Evolutionary conservation across 306 rosid species (phyloP).

Genomic region (Gastrolobium bilobum): DNA sequence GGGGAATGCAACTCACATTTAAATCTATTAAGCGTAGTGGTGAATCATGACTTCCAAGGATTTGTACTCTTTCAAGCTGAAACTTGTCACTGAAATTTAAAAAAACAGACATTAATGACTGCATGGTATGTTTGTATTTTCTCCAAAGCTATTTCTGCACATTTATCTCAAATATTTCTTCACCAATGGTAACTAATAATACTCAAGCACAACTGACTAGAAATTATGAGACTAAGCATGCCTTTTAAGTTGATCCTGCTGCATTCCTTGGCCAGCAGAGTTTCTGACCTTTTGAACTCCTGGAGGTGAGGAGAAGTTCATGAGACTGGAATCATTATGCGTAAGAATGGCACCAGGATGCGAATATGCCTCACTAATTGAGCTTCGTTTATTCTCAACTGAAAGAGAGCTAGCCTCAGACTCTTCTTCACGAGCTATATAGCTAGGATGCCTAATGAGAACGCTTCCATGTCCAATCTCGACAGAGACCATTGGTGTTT

Average conservation of each 20-base stretch:
- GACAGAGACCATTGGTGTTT: slow-evolving; percentile 95
- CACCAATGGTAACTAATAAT: slow-evolving; percentile 22
- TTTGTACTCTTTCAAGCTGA: slow-evolving; percentile 74
- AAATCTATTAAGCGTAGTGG: slow-evolving; percentile 76
- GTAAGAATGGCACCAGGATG: slow-evolving; percentile 53
- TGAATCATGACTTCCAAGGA: slow-evolving; percentile 81
- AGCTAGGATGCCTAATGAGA: slow-evolving; percentile 95
- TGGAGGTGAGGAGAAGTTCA: slow-evolving; percentile 54
- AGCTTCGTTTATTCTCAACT: slow-evolving; percentile 75
- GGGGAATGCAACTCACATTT: slow-evolving; percentile 67
- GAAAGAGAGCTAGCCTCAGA: slow-evolving; percentile 98
- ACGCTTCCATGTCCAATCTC: slow-evolving; percentile 99
- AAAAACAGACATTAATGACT: slow-evolving; percentile 44
- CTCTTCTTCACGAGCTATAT: slow-evolving; percentile 87
- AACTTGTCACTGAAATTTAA: slow-evolving; percentile 77
- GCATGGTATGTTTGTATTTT: slow-evolving; percentile 28
- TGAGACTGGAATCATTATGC: slow-evolving; percentile 53
- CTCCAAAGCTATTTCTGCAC: slow-evolving; percentile 28
- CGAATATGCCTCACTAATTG: slow-evolving; percentile 74
- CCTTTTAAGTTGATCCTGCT: slow-evolving; percentile 75
- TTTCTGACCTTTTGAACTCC: slow-evolving; percentile 65
- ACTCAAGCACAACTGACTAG: slow-evolving; percentile 10
- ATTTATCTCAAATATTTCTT: slow-evolving; percentile 26
- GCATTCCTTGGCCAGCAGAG: slow-evolving; percentile 61
- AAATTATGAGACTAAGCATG: slow-evolving; percentile 49